Base-by-base conservation (phyloP, 169 alveolate genomes). In the Cryptosporidium tyzzeri region DNA sequence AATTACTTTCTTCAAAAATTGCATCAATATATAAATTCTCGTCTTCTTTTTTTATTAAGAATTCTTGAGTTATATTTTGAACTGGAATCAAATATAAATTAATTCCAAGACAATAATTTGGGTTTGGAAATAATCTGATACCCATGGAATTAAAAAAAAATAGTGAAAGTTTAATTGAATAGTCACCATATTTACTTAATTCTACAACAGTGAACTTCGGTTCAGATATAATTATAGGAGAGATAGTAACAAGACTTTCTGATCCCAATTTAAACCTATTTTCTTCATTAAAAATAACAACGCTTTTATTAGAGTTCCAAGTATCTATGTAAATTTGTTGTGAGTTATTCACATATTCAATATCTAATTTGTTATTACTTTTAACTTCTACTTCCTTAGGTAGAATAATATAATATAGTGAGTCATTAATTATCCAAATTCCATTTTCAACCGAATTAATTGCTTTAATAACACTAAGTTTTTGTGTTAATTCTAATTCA, bases 101-200 rank as follows among this genome's bases (percentile, higher is more conserved):
- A 39, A 73, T 39, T 3, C 50, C 51, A n/a, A 33, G 9, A 58
- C 86, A 73, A 59, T 55, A 55, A 29, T 29, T 23, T 33, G 45
- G 44, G 51, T 26, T 73, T 33, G 86, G 86, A 59, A 29, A 62
- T 59, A 80, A 7, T 10, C 26, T 18, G 21, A 80, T 39, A 6
- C 89, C 89, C 89, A 80, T 80, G 0, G 80, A 80, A 48, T 80
- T 80, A 35, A 80, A 26, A 14, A 65, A 16, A n/a, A 62, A 3
- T 62, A 80, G 0, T 29, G 89, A 80, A 48, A 80, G 51, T 10
- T 23, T 45, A 14, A 44, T 18, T 26, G 65, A 31, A 31, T 26
- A 33, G 23, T 39, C 62, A 21, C 33, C 33, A 23, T 62, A 21
- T 35, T 29, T 44, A 7, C 18, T 16, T 12, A 80, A 41, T n/a